A percentile compares a stretch with the other conserved stretches of the same genome.
Conservation (phyloP, 495 filamentous ascomycete genomes). For the Apodospora peruviana region DNA sequence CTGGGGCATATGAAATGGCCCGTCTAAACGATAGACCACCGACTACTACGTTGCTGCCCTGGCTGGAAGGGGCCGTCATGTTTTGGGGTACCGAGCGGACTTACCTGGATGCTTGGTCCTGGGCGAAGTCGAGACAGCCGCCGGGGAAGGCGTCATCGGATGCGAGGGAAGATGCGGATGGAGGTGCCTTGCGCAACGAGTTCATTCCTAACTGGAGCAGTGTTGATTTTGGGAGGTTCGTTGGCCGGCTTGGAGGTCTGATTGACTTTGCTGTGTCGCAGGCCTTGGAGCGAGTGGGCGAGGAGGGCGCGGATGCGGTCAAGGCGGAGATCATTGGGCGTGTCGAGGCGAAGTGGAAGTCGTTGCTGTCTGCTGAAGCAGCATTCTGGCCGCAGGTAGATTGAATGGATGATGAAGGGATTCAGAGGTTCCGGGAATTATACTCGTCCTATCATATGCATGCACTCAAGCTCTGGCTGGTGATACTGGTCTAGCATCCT, state of each 20-base stretch:
- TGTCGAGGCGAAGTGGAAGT: conserved; percentile 26
- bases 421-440: no score
- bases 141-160: conserved; percentile 4
- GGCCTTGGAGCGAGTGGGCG: conserved; percentile 12
- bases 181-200: conserved; percentile 53
- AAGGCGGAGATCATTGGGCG: conserved; percentile 21
- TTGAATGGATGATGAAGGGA: neutral
- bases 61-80: conserved; percentile 61
- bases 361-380: conserved; percentile 28
- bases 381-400: conserved; percentile 29
- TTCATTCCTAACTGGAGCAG: conserved; percentile 67
- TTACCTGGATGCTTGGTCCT: conserved; percentile 56
- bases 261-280: conserved; percentile 24
- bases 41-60: conserved; percentile 14
- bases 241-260: conserved; percentile 27
- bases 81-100: conserved; percentile 70
- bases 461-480: no score
- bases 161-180: conserved; percentile 44
- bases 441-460: no score
- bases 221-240: conserved; percentile 53
- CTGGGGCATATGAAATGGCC: neutral
- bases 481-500: no score
- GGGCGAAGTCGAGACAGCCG: conserved; percentile 39
- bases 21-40: neutral
- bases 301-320: conserved; percentile 5